Evolutionary conservation across 164 flowering plant species (phyloP).

Genomic region (Aristolochia californica): DNA sequence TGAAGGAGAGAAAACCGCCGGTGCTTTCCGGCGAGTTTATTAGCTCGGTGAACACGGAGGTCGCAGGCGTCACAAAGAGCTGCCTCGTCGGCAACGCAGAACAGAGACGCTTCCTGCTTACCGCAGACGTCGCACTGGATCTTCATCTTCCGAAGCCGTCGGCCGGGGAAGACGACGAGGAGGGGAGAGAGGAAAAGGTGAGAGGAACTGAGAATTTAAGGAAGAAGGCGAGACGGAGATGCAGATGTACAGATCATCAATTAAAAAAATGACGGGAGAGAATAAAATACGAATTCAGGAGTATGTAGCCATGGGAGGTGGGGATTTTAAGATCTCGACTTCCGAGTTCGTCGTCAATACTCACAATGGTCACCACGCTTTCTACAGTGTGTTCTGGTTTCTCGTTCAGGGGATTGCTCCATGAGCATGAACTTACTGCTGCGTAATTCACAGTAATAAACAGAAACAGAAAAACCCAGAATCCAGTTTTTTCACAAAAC

Average conservation of each 20-base stretch:
- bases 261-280: no score
- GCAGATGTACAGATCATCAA: no score
- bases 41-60: constrained; percentile 23
- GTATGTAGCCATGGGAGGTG: no score
- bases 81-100: constrained; percentile 31
- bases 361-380: no score
- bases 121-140: constrained; percentile 28
- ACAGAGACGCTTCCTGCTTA: constrained; percentile 20
- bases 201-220: neutral
- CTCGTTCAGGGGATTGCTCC: no score
- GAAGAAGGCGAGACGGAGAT: neutral
- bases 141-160: constrained; percentile 16
- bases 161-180: no score
- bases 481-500: no score
- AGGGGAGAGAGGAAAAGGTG: neutral
- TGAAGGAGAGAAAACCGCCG: constrained; percentile 24
- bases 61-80: constrained; percentile 26
- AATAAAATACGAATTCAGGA: no score
- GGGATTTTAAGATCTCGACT: constrained; percentile 7
- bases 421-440: no score
- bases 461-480: no score
- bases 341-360: neutral
- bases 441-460: no score
- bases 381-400: no score
- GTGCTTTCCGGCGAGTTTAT: constrained; percentile 31